Conservation (phyloP, 768 basidiomycete genomes). For the Tylopilus sp. region DNA sequence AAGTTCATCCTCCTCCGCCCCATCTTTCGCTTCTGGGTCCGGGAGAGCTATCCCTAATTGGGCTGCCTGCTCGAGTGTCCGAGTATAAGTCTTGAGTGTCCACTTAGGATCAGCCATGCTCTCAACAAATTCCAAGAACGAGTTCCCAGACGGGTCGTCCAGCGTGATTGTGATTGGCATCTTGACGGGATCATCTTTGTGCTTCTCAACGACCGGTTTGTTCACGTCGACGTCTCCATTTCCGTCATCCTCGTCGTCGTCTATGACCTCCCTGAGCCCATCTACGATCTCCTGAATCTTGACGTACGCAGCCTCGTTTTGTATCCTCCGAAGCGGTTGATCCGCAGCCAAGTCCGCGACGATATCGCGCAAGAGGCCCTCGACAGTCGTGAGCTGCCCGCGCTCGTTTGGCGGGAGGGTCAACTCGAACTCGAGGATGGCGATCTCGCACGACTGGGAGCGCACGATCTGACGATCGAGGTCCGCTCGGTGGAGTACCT, state of each 20-base stretch:
- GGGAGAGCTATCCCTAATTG: slow-evolving; percentile 66
- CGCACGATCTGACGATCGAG: slow-evolving; percentile 93
- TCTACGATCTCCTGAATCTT: slow-evolving; percentile 78
- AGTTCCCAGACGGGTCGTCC: slow-evolving; percentile 94
- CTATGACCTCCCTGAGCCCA: slow-evolving; percentile 60
- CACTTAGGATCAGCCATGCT: slow-evolving; percentile 91
- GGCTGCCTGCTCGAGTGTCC: slow-evolving; percentile 79
- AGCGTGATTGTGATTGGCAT: slow-evolving; percentile 75
- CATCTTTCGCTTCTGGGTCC: slow-evolving; percentile 35
- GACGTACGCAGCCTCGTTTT: slow-evolving; percentile 65
- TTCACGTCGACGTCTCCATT: slow-evolving; percentile 24
- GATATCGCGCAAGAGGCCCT: slow-evolving; percentile 85
- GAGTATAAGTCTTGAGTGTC: slow-evolving; percentile 78
- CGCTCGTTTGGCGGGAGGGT: slow-evolving; percentile 80
- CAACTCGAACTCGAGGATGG: slow-evolving; percentile 84
- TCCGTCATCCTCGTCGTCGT: slow-evolving; percentile 52
- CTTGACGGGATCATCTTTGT: slow-evolving; percentile 51
- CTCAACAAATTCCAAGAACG: slow-evolving; percentile 89
- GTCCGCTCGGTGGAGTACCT: slow-evolving; percentile 70
- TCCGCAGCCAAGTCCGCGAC: slow-evolving; percentile 74
- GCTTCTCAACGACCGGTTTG: slow-evolving; percentile 30
- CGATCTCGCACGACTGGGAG: slow-evolving; percentile 75
- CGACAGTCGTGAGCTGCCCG: slow-evolving; percentile 95
- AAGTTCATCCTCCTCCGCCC: neutral
- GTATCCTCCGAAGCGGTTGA: slow-evolving; percentile 79